These are phyloP conservation scores for Yamadazyma atmosphaerica DNA, from an alignment of 1,139 yeast genomes.

Conservation along the genomic window DNA sequence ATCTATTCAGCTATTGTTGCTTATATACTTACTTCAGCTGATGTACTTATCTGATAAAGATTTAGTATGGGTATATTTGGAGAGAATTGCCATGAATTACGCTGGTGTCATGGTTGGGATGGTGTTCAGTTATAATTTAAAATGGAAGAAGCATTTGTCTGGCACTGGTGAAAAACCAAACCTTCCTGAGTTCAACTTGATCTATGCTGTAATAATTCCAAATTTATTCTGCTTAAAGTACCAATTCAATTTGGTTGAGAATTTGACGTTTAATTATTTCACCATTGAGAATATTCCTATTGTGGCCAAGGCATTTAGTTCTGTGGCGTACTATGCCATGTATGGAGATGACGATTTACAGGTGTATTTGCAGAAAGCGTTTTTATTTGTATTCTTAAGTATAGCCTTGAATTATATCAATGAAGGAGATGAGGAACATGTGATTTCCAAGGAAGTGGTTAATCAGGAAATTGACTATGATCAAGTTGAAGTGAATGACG, in stretches of 20 bases:
- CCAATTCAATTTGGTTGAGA: conserved; percentile 17
- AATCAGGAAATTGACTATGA: conserved; percentile 21
- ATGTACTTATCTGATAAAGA: conserved; percentile 25
- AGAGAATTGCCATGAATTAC: conserved; percentile 34
- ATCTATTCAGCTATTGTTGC: conserved; percentile 34
- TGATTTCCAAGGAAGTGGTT: conserved; percentile 17
- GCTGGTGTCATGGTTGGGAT: conserved; percentile 34
- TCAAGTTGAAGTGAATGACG: conserved; percentile 15
- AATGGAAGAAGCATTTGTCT: conserved; percentile 13
- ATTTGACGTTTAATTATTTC: conserved; percentile 39
- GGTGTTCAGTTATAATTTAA: conserved; percentile 28
- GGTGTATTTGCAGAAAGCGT: conserved; percentile 24
- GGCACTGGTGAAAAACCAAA: conserved; percentile 18
- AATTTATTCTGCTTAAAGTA: conserved; percentile 23
- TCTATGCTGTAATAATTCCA: conserved; percentile 38
- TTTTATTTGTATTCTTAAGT: conserved; percentile 25
- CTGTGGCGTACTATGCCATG: conserved; percentile 30
- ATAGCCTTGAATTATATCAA: conserved; percentile 30
- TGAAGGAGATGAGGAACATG: conserved; percentile 20
- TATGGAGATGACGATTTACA: conserved; percentile 26
- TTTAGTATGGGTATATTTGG: conserved; percentile 19
- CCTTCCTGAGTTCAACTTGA: conserved; percentile 40
- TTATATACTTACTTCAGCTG: conserved; percentile 33
- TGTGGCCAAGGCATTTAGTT: conserved; percentile 28
- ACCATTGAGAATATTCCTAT: conserved; percentile 34